These are phyloP conservation scores for Flaveria linearis DNA, from an alignment of 129 eudicot species.

Conservation along the genomic window DNA sequence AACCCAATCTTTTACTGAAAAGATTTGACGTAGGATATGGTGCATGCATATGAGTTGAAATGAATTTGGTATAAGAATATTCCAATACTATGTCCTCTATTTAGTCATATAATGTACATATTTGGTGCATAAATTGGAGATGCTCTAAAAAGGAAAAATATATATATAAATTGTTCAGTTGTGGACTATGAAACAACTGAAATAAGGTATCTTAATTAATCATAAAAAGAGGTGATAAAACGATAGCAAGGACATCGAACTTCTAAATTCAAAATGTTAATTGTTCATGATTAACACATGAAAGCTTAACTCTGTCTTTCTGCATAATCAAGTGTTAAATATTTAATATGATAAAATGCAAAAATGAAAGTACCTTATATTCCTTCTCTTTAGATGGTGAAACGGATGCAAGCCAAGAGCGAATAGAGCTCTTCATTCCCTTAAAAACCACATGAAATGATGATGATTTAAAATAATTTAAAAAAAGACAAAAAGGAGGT, in stretches of 20 bases:
- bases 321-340: background rate
- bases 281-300: background rate
- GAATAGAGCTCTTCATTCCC: slow-evolving; percentile 66
- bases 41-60: slow-evolving; percentile 1
- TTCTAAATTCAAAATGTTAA: background rate
- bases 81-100: background rate
- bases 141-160: background rate
- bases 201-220: background rate
- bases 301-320: background rate
- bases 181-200: slow-evolving; percentile 4
- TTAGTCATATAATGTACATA: background rate
- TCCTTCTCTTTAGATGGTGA: slow-evolving; percentile 38
- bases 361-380: slow-evolving; percentile 32
- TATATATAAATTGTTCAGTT: background rate
- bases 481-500: background rate
- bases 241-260: background rate
- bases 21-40: background rate
- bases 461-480: slow-evolving; percentile 10
- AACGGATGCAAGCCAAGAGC: slow-evolving; percentile 76
- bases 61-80: background rate
- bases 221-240: background rate
- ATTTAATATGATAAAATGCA: slow-evolving; percentile 8
- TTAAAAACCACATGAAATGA: slow-evolving; percentile 31
- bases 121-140: background rate
- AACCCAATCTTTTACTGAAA: background rate